Evolutionary conservation across 352 stramenopile genomes (phyloP).

Genomic region (Pythium pectinolyticum): DNA sequence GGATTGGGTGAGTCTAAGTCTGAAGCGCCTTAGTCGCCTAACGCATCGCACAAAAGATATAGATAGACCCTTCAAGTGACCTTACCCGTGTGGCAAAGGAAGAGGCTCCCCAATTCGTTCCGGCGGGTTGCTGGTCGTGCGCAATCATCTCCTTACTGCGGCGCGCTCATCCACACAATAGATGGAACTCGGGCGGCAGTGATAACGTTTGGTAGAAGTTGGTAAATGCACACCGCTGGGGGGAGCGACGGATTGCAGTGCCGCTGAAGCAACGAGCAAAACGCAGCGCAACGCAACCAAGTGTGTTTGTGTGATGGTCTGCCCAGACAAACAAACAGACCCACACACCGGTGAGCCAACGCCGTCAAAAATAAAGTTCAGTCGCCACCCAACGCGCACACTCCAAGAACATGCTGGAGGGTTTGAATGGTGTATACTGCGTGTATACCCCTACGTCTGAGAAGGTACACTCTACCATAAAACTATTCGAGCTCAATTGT

Average conservation of each 20-base stretch:
- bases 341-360: too few relatives aligned
- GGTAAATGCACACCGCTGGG: too few relatives aligned
- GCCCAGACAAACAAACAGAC: neutral
- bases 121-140: conserved; percentile 34
- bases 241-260: neutral
- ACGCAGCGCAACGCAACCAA: neutral
- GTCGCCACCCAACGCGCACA: conserved; percentile 11
- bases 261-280: neutral
- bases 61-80: neutral
- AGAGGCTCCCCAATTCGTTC: conserved; percentile 31
- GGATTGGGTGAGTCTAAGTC: conserved; percentile 2
- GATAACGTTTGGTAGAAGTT: too few relatives aligned
- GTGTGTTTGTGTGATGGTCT: conserved; percentile 4
- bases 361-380: conserved; percentile 31
- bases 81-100: conserved; percentile 29
- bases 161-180: conserved; percentile 27
- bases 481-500: neutral
- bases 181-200: too few relatives aligned
- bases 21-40: too few relatives aligned
- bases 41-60: neutral
- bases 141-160: conserved; percentile 36
- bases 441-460: conserved; percentile 2
- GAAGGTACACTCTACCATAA: neutral
- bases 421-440: conserved; percentile 16
- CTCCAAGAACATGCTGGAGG: conserved; percentile 5